These are phyloP conservation scores for Pycnococcus provasolii DNA, from an alignment of 139 green algal genomes.

Conservation along the genomic window DNA sequence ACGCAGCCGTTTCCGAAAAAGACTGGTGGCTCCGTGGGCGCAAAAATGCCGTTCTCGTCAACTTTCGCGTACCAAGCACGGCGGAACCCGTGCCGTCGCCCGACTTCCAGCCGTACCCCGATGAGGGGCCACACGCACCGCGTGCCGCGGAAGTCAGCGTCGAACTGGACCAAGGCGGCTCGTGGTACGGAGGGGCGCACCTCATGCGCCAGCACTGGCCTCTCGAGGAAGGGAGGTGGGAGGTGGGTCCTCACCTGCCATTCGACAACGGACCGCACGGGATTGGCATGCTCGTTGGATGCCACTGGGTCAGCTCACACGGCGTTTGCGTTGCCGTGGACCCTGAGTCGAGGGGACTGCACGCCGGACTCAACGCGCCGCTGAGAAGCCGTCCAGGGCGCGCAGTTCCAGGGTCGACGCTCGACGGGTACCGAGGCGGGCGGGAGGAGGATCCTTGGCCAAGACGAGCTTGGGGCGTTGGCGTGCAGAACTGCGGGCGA, in stretches of 20 bases:
- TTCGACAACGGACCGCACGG: conserved; percentile 59
- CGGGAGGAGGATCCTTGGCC: conserved; percentile 16
- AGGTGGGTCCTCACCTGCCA: conserved; percentile 46
- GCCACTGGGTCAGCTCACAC: conserved; percentile 46
- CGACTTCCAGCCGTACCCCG: no score
- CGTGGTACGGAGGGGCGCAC: conserved; percentile 53
- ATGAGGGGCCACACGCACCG: no score
- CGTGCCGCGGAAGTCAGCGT: conserved; percentile 37
- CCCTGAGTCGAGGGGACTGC: conserved; percentile 47
- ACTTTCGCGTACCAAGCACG: no score
- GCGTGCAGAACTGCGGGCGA: conserved; percentile 43
- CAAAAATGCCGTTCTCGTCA: no score
- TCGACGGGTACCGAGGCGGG: conserved; percentile 27
- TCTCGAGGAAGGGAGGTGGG: conserved; percentile 40
- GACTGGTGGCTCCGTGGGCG: no score
- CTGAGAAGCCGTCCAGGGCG: background rate
- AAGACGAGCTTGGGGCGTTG: conserved; percentile 32
- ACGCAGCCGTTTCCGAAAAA: no score
- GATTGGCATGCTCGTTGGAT: conserved; percentile 43
- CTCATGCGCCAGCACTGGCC: conserved; percentile 56
- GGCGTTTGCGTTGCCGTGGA: conserved; percentile 48
- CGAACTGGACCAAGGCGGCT: conserved; percentile 34
- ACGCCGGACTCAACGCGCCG: conserved; percentile 53
- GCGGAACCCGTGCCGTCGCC: no score
- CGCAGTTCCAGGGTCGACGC: conserved; percentile 2